Evolutionary conservation across 495 filamentous ascomycete genomes (phyloP), one percentile per base, ranked within the genome.

Genomic region (Daldinia childiae): DNA sequence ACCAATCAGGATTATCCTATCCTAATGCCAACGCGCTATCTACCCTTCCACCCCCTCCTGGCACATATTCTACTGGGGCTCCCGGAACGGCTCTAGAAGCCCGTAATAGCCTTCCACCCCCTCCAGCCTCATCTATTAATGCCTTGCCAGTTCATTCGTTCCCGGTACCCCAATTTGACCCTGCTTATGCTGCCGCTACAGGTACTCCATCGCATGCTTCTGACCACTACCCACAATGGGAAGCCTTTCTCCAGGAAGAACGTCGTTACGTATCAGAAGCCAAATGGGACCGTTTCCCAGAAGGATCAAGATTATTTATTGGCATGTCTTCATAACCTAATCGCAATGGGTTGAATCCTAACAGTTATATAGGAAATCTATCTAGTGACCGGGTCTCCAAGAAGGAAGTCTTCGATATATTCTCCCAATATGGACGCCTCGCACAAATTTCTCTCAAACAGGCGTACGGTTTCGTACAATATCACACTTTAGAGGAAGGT

Each of bases 371-470:
- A 99, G 95, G 95, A 56, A 99, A 98, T 77, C 85, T 99, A 24
- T 93, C 93, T 27, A 94, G 91, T 26, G 95, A 99, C 75, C 88
- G 92, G 76, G 93, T 97, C 11, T 94, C 94, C 0, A 98, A 99
- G 78, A 88, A 92, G 65, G 95, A 98, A 77, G 86, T 98, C 39
- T 98, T 97, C 75, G 90, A 95, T 66, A 85, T 93, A 15, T 99
- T 99, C 74, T 89, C 91, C 76, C 86, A 87, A 48, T 94, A 94
- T 79, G 95, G 95, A 36, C 91, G 90, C 62, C 82, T 99, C 38
- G 95, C 95, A 2, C 95, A 99, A 77, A 93, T 99, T 41, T 97
- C 94, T 2, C 92, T 99, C 75, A 98, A 98, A 76, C 93, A 94
- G 78, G 94, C 94, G 2, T 99, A 97, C 81, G 95, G 95, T 4